Evolutionary conservation across 257 asterid species (phyloP).

Genomic region (Nicotiana obtusifolia): DNA sequence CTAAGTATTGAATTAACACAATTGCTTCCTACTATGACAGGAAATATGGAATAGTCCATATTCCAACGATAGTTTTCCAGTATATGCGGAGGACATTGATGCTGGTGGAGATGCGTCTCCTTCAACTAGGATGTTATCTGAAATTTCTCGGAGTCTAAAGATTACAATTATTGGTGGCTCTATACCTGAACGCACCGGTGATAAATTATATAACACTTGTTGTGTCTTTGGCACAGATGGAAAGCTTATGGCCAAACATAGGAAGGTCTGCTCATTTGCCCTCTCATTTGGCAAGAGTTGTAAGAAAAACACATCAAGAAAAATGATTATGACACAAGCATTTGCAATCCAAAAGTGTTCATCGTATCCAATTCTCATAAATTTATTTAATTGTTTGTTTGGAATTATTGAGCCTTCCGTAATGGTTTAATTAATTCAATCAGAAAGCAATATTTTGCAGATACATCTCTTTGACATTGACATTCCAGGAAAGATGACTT

Average conservation of each 20-base stretch:
- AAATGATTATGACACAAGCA: not conserved
- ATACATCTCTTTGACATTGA: constrained; percentile 85
- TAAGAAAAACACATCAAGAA: not conserved
- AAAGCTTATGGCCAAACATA: constrained; percentile 60
- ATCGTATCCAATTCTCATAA: not conserved
- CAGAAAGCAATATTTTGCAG: constrained; percentile 29
- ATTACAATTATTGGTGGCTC: constrained; percentile 86
- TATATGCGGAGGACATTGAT: constrained; percentile 81
- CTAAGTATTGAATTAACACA: constrained; percentile 5
- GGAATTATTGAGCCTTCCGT: not conserved
- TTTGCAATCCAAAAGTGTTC: not conserved
- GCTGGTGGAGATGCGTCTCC: constrained; percentile 61
- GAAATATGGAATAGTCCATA: constrained; percentile 92
- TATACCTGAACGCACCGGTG: constrained; percentile 70
- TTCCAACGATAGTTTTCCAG: constrained; percentile 74
- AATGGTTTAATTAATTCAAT: not conserved
- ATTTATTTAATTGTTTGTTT: not conserved
- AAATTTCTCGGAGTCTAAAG: constrained; percentile 50
- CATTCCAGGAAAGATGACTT: constrained; percentile 78
- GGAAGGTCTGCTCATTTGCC: constrained; percentile 44
- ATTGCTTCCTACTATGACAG: constrained; percentile 29
- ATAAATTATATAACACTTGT: constrained; percentile 62
- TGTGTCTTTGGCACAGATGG: constrained; percentile 76
- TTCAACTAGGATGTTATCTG: constrained; percentile 74
- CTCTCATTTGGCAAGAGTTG: not conserved